These are phyloP conservation scores for Mucor mucedo DNA, from an alignment of 371 early-diverging fungal species.

Conservation along the genomic window DNA sequence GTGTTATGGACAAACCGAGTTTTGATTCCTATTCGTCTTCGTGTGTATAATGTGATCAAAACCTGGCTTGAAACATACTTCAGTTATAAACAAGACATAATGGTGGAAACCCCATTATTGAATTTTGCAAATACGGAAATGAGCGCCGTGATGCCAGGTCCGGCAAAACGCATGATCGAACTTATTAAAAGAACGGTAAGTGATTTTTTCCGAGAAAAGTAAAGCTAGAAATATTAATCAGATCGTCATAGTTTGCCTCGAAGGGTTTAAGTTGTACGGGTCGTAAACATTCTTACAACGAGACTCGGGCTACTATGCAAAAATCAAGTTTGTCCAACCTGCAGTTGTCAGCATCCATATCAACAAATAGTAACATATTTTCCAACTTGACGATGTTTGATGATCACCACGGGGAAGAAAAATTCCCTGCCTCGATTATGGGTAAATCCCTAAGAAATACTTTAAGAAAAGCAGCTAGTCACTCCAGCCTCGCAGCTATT, in stretches of 20 bases:
- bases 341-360: conserved; percentile 30
- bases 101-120: conserved; percentile 30
- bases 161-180: conserved; percentile 51
- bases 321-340: conserved; percentile 21
- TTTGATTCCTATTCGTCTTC: conserved; percentile 82
- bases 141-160: conserved; percentile 44
- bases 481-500: conserved; percentile 27
- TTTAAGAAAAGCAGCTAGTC: conserved; percentile 36
- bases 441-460: conserved; percentile 40
- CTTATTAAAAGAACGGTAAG: conserved; percentile 45
- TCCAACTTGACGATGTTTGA: conserved; percentile 43
- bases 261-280: conserved; percentile 14
- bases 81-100: conserved; percentile 65
- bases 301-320: conserved; percentile 3
- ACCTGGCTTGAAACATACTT: conserved; percentile 89
- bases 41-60: conserved; percentile 90
- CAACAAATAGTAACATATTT: conserved; percentile 30
- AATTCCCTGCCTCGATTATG: conserved; percentile 34
- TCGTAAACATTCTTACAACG: conserved; percentile 19
- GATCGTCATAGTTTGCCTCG: conserved; percentile 17
- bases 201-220: no score
- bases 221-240: no score
- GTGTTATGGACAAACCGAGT: conserved; percentile 86
- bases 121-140: conserved; percentile 38
- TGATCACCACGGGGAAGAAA: conserved; percentile 30